phyloP scores from a whole-genome alignment of 2,329 filamentous ascomycete genomes.

The Botrytis aclada region DNA sequence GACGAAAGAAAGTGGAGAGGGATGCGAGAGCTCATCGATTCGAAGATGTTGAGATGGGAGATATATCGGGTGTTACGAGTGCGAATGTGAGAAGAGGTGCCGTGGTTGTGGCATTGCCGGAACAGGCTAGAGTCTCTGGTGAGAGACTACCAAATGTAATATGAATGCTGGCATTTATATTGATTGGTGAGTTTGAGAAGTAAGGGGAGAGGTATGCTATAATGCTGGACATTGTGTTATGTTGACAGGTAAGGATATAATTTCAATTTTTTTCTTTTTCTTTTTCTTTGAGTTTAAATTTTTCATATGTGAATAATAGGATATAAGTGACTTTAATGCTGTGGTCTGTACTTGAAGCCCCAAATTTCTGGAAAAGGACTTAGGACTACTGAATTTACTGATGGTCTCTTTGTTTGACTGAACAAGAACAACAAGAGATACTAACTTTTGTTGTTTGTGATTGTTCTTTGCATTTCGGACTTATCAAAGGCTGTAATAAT shows the following conservation, averaged over 20 bases:
- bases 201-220: not conserved
- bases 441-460: not conserved
- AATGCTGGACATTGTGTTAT: not conserved
- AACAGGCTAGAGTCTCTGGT: not conserved
- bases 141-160: not conserved
- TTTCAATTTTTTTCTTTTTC: not conserved
- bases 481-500: accelerated
- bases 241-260: not conserved
- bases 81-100: not conserved
- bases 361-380: not conserved
- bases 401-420: not conserved
- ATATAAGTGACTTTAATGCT: not conserved
- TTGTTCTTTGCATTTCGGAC: not conserved
- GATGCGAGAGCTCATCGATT: not conserved
- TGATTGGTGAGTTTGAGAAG: no score
- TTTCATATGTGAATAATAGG: not conserved
- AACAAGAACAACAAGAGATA: not conserved
- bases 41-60: not conserved
- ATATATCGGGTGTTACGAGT: not conserved
- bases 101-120: not conserved
- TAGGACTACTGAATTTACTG: not conserved
- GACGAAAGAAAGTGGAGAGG: not conserved
- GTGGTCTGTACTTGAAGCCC: accelerated
- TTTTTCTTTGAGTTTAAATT: not conserved
- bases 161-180: not conserved